These are phyloP conservation scores for Fusarium keratoplasticum DNA, from an alignment of 2,329 filamentous ascomycete genomes.

Conservation along the genomic window DNA sequence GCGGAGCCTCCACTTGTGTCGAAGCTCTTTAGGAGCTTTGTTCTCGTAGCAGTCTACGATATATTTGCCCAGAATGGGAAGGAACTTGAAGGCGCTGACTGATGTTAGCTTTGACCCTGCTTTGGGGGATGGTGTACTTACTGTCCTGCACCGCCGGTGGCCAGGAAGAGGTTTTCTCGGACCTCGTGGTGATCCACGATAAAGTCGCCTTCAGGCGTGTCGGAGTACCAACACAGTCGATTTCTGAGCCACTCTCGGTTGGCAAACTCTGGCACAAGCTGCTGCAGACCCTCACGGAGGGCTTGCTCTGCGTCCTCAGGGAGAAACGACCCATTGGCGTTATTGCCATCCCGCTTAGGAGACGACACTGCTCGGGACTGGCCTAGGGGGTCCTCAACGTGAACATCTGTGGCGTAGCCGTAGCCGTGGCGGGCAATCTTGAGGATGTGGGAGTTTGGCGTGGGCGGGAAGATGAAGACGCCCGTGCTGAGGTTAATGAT, in stretches of 20 bases:
- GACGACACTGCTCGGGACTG: slow-evolving; percentile 43
- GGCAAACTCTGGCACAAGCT: slow-evolving; percentile 66
- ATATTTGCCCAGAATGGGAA: slow-evolving; percentile 33
- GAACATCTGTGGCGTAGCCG: slow-evolving; percentile 59
- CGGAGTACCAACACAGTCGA: slow-evolving; percentile 73
- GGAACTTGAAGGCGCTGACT: slow-evolving; percentile 36
- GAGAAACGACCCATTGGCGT: slow-evolving; percentile 56
- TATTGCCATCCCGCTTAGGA: slow-evolving; percentile 51
- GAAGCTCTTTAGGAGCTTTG: slow-evolving; percentile 42
- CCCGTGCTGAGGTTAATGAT: slow-evolving; percentile 66
- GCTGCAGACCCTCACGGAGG: slow-evolving; percentile 62
- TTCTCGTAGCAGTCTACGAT: slow-evolving; percentile 50
- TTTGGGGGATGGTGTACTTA: not conserved
- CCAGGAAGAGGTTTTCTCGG: slow-evolving; percentile 59
- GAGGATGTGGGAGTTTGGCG: slow-evolving; percentile 59
- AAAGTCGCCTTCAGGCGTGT: slow-evolving; percentile 73
- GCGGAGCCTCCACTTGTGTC: slow-evolving; percentile 47
- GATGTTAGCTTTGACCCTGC: not conserved
- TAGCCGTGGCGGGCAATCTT: slow-evolving; percentile 72
- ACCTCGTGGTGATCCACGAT: slow-evolving; percentile 68
- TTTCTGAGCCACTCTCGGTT: slow-evolving; percentile 62
- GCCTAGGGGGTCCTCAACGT: slow-evolving; percentile 25
- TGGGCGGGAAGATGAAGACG: slow-evolving; percentile 67
- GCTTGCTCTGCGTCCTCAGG: slow-evolving; percentile 64
- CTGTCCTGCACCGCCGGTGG: slow-evolving; percentile 53